Conservation (phyloP, 2,329 filamentous ascomycete species). For the Sporothrix sp. region DNA sequence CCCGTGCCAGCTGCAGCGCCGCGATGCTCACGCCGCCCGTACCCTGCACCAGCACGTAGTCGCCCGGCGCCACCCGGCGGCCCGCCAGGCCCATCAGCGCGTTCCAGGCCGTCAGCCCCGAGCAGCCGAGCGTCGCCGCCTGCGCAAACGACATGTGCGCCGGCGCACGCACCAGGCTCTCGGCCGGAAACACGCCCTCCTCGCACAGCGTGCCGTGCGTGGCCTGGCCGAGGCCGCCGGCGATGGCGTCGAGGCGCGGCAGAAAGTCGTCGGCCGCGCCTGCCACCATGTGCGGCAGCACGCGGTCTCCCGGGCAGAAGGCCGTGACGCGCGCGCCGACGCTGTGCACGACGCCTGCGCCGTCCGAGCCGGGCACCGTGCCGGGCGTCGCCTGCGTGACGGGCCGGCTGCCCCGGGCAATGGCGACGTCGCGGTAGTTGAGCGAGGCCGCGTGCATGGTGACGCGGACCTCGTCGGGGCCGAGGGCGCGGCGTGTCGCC, state of each 20-base stretch:
- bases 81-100: slow-evolving; percentile 45
- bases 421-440: slow-evolving; percentile 46
- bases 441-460: slow-evolving; percentile 47
- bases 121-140: slow-evolving; percentile 47
- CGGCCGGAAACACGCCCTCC: slow-evolving; percentile 58
- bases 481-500: background rate
- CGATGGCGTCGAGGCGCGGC: slow-evolving; percentile 57
- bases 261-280: slow-evolving; percentile 25
- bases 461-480: slow-evolving; percentile 56
- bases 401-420: slow-evolving; percentile 26
- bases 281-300: slow-evolving; percentile 1
- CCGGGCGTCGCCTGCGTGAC: slow-evolving; percentile 27
- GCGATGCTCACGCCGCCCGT: slow-evolving; percentile 61
- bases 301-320: slow-evolving; percentile 29
- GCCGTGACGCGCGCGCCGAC: slow-evolving; percentile 40
- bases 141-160: slow-evolving; percentile 42
- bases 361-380: slow-evolving; percentile 43
- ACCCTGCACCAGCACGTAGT: slow-evolving; percentile 57
- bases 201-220: slow-evolving; percentile 59
- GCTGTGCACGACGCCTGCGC: slow-evolving; percentile 43
- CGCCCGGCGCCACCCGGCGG: slow-evolving; percentile 41
- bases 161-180: slow-evolving; percentile 56
- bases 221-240: background rate
- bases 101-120: slow-evolving; percentile 57
- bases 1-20: slow-evolving; percentile 44